A percentile compares a stretch with the other conserved stretches of the same genome.
Evolutionary conservation across 2,329 filamentous ascomycete genomes (phyloP).

Genomic region (Cordyceps farinosa): DNA sequence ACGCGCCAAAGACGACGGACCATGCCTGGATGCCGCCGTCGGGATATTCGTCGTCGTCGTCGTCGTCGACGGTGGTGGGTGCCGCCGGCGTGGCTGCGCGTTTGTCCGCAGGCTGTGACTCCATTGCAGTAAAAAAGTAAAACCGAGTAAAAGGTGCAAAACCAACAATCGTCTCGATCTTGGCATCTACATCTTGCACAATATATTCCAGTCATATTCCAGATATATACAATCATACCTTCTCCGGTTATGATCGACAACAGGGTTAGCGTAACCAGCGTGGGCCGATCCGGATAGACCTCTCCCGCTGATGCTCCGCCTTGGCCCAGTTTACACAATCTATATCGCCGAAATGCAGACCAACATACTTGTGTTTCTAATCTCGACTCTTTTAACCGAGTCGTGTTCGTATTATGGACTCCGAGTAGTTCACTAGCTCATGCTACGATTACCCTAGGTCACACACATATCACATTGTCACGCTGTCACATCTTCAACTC

Average conservation of each 20-base stretch:
- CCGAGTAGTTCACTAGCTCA: no score
- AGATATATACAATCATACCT: background rate
- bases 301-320: background rate
- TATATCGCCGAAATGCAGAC: background rate
- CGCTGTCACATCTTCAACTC: background rate
- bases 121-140: no score
- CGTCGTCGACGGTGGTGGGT: background rate
- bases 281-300: background rate
- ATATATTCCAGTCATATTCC: background rate
- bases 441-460: no score
- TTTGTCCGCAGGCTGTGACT: no score
- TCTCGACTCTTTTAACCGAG: background rate
- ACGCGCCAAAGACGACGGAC: conserved; percentile 68
- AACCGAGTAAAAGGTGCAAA: background rate
- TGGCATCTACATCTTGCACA: background rate
- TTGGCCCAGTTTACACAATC: background rate
- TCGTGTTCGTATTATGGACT: background rate
- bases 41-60: conserved; percentile 47
- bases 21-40: conserved; percentile 67
- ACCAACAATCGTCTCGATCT: background rate
- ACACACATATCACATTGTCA: background rate
- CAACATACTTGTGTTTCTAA: background rate
- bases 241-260: background rate
- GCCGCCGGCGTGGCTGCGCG: background rate
- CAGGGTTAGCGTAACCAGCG: background rate